Percentiles rank a stretch among this genome's conserved stretches.
Evolutionary conservation across 2,329 filamentous ascomycete genomes (phyloP).

Genomic region (Colletotrichum sansevieriae): DNA sequence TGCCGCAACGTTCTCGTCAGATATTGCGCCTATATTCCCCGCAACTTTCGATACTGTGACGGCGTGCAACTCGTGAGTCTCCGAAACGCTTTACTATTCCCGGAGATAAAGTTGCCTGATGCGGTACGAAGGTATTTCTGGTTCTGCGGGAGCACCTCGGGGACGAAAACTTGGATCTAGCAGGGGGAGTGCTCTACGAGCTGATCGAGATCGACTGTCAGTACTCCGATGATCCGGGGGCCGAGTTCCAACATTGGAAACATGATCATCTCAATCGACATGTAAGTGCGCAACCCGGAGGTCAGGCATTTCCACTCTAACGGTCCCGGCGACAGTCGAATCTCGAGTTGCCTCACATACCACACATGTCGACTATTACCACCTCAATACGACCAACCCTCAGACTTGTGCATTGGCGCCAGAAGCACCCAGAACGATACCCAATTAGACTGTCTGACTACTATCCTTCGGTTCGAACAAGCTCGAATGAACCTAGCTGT

Average conservation of each 20-base stretch:
- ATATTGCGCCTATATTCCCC: slow-evolving; percentile 58
- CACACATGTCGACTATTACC: slow-evolving; percentile 60
- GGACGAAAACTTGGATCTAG: slow-evolving; percentile 58
- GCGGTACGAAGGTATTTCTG: slow-evolving; percentile 53
- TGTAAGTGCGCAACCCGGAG: slow-evolving; percentile 46
- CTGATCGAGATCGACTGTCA: slow-evolving; percentile 61
- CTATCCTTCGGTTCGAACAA: slow-evolving; percentile 45
- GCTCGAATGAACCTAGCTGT: slow-evolving; percentile 49
- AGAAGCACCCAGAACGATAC: slow-evolving; percentile 54
- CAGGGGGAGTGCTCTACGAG: slow-evolving; percentile 60
- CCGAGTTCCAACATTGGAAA: slow-evolving; percentile 61
- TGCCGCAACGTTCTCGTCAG: slow-evolving; percentile 60
- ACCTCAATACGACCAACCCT: slow-evolving; percentile 56
- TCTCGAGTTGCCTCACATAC: slow-evolving; percentile 60
- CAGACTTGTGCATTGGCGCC: slow-evolving; percentile 53
- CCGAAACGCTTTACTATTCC: not conserved
- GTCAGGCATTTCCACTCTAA: slow-evolving; percentile 20
- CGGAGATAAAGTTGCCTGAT: not conserved
- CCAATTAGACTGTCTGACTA: slow-evolving; percentile 57
- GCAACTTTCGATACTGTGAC: slow-evolving; percentile 61
- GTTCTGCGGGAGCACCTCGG: slow-evolving; percentile 59
- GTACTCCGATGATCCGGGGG: slow-evolving; percentile 59
- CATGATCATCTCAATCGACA: slow-evolving; percentile 59
- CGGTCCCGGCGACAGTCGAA: slow-evolving; percentile 49
- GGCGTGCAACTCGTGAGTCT: slow-evolving; percentile 55